A percentile compares a stretch with the other conserved stretches of the same genome.
phyloP scores from a whole-genome alignment of 2,329 filamentous ascomycete species.

The Trichoderma lentiforme region DNA sequence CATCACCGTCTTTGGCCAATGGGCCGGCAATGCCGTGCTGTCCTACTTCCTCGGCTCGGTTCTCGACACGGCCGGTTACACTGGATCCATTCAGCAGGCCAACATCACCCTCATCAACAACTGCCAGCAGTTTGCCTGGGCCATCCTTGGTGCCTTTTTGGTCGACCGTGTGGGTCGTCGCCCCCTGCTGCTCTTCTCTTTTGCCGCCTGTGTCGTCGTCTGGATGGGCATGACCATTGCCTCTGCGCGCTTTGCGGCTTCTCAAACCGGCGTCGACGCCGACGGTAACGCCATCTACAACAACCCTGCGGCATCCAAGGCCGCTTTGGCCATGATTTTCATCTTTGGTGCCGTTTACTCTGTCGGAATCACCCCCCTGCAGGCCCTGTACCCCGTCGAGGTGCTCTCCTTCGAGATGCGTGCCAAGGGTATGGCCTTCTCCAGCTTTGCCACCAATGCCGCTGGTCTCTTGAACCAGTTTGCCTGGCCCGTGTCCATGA shows the following conservation, averaged over 20 bases:
- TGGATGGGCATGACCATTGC: slow-evolving; percentile 51
- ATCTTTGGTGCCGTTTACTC: slow-evolving; percentile 53
- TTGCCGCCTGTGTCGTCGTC: slow-evolving; percentile 45
- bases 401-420: slow-evolving; percentile 50
- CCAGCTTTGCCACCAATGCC: slow-evolving; percentile 40
- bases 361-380: slow-evolving; percentile 37
- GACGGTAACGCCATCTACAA: slow-evolving; percentile 28
- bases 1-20: slow-evolving; percentile 43
- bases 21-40: slow-evolving; percentile 41
- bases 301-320: slow-evolving; percentile 41
- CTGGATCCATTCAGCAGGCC: slow-evolving; percentile 35
- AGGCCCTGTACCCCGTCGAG: slow-evolving; percentile 48
- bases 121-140: slow-evolving; percentile 48
- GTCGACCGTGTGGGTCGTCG: slow-evolving; percentile 52
- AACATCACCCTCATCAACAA: slow-evolving; percentile 53
- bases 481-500: slow-evolving; percentile 45
- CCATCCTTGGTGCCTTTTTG: slow-evolving; percentile 47
- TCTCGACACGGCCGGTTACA: slow-evolving; percentile 49
- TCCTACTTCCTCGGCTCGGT: slow-evolving; percentile 51
- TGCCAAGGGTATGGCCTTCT: slow-evolving; percentile 53
- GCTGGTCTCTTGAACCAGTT: slow-evolving; percentile 46
- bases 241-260: slow-evolving; percentile 36
- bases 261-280: slow-evolving; percentile 28
- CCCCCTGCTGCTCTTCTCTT: slow-evolving; percentile 49
- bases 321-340: slow-evolving; percentile 51